Conservation (phyloP, 345 rosid species). For the Aurinia saxatilis region DNA sequence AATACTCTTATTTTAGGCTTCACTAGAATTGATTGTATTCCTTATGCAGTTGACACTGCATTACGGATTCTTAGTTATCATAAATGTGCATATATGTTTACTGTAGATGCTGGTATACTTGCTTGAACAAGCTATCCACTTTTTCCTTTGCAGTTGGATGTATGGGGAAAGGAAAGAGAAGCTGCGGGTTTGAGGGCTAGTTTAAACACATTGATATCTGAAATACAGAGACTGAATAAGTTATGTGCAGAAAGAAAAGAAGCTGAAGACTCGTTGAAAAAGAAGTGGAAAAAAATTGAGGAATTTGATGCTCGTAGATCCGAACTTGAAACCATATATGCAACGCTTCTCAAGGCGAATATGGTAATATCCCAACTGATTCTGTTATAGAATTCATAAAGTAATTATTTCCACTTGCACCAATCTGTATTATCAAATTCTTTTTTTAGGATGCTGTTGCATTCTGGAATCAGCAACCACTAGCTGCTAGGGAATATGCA, state of each 20-base stretch:
- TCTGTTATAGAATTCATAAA: not conserved
- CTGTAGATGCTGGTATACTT: slow-evolving; percentile 12
- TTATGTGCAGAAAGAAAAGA: slow-evolving; percentile 89
- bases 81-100: not conserved
- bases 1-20: not conserved
- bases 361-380: slow-evolving; percentile 40
- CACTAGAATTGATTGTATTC: not conserved
- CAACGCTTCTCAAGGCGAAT: slow-evolving; percentile 75
- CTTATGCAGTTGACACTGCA: not conserved
- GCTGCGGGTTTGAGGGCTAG: slow-evolving; percentile 80
- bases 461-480: slow-evolving; percentile 88
- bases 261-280: slow-evolving; percentile 78
- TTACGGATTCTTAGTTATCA: not conserved
- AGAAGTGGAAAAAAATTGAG: slow-evolving; percentile 95
- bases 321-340: slow-evolving; percentile 79
- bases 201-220: slow-evolving; percentile 72
- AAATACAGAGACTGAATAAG: slow-evolving; percentile 69
- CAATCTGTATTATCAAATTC: not conserved
- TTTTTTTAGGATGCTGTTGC: slow-evolving; percentile 63
- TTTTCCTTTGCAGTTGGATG: slow-evolving; percentile 58
- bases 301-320: slow-evolving; percentile 90
- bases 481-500: slow-evolving; percentile 81
- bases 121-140: slow-evolving; percentile 1
- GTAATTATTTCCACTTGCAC: not conserved
- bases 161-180: slow-evolving; percentile 96